These are phyloP conservation scores for Alliaria petiolata DNA, from an alignment of 345 rosid genomes.

Conservation along the genomic window DNA sequence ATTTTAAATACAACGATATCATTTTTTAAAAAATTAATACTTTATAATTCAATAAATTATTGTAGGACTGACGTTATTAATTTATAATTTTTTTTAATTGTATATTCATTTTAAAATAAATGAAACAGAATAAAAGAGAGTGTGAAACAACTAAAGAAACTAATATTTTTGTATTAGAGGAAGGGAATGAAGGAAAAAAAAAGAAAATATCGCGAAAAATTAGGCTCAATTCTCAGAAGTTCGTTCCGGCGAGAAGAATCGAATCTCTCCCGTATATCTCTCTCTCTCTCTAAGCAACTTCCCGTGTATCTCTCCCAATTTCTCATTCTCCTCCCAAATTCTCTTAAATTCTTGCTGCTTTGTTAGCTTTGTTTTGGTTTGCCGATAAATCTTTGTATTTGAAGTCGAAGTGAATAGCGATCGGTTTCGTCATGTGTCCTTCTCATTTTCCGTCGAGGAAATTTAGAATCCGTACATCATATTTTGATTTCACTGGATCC, in stretches of 20 bases:
- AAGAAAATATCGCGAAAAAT: slow-evolving; percentile 18
- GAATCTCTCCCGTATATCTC: neutral
- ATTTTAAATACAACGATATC: too few species aligned
- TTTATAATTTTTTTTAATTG: too few species aligned
- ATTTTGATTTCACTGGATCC: neutral
- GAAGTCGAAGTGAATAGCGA: neutral
- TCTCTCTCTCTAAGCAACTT: neutral
- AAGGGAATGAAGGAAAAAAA: neutral
- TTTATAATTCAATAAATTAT: too few species aligned
- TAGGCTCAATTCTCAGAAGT: neutral
- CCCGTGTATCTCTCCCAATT: neutral
- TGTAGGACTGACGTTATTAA: too few species aligned
- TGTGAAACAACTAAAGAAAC: too few species aligned
- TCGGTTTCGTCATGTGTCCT: neutral
- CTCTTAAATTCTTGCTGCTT: neutral
- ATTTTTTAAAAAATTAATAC: too few species aligned
- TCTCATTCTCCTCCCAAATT: neutral
- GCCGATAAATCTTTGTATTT: neutral
- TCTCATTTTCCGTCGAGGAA: neutral
- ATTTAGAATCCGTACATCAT: neutral
- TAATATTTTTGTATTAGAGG: too few species aligned
- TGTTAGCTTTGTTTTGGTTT: neutral
- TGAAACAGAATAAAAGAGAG: too few species aligned
- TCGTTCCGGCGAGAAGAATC: slow-evolving; percentile 7
- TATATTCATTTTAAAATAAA: too few species aligned